Conservation (phyloP, 2,329 filamentous ascomycete species). For the Monosporascus sp. region DNA sequence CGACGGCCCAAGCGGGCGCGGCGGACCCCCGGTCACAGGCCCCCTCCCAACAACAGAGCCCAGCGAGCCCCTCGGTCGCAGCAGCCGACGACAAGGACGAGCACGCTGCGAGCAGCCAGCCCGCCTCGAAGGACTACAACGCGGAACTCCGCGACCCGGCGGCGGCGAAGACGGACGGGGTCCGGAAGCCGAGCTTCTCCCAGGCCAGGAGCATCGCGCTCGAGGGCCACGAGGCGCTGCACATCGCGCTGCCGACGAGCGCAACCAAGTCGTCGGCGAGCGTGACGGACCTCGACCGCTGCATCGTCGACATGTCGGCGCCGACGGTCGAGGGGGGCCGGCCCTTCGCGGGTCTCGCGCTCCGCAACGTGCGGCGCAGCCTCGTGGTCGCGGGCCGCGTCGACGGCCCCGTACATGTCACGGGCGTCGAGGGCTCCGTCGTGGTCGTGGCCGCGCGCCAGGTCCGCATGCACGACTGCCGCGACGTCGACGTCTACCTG, state of each 20-base stretch:
- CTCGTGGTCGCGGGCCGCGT: conserved; percentile 76
- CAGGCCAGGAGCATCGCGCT: conserved; percentile 58
- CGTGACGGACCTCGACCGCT: conserved; percentile 62
- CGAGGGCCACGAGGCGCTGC: conserved; percentile 58
- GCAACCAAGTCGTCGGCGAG: conserved; percentile 69
- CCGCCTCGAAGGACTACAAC: conserved; percentile 49
- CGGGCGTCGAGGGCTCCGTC: conserved; percentile 64
- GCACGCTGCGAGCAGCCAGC: conserved; percentile 33
- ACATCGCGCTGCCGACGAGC: conserved; percentile 71
- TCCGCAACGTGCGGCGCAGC: conserved; percentile 65
- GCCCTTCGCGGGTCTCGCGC: conserved; percentile 62
- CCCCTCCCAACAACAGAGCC: conserved; percentile 4
- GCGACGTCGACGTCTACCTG: conserved; percentile 76
- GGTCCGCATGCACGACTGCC: conserved; percentile 86
- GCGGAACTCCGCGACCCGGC: conserved; percentile 42
- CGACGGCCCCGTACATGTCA: conserved; percentile 77
- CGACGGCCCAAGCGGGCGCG: conserved; percentile 37
- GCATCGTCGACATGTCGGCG: conserved; percentile 75
- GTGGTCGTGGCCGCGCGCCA: conserved; percentile 78
- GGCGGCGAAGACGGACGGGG: conserved; percentile 15
- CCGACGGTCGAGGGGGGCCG: conserved; percentile 48
- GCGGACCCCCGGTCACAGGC: conserved; percentile 21
- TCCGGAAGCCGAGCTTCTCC: conserved; percentile 60
- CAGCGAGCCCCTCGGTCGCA: conserved; percentile 6
- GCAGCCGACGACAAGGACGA: conserved; percentile 17